Base-by-base conservation (phyloP, 495 filamentous ascomycete species). In the Pyronema domesticum region DNA sequence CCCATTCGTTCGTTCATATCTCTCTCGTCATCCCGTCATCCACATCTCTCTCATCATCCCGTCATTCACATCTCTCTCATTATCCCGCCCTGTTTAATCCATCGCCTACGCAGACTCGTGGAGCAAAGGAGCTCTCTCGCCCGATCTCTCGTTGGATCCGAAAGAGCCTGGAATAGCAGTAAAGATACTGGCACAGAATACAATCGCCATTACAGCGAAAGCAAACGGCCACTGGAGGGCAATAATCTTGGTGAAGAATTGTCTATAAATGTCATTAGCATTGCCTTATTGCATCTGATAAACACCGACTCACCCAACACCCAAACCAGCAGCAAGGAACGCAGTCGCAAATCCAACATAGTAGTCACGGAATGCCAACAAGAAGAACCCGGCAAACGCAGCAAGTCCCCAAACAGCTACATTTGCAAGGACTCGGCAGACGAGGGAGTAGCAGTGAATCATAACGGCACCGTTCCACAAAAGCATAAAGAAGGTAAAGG, bases 191-290 rank as follows among this genome's bases (percentile, higher is more conserved):
- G 72, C 65, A 8, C 85, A 61, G 62, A 88, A 79, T 50, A 93
- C 76, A 39, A 86, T 65, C 1, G 71, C 78, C 74, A 89, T 88
- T 66, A 93, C 82, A 57, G 77, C 57, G 51, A 93, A 89, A 34
- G 86, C 85, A 64, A 93, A 94, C 67, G 88, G 87, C 88, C 85
- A 93, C 70, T 95, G 87, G 53, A 91, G 69, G 1, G 83, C 79
- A 56, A 89, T 73, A 39, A 78, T 63, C 67, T 84, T 80, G 61
- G 75, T 73, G 39, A 76, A 67, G 68, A 91, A 76, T 65, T 94
- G 86, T 13, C 50, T 53, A 37, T 18, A 7, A n/a, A n/a, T n/a
- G n/a, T 8, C 8, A 40, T 40, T n/a, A 8, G 8, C 37, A 40
- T 40, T n/a, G n/a, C 8, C n/a, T 8, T 8, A n/a, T 40, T 40